Conservation (phyloP, 2,329 filamentous ascomycete species). For the Sporothrix sp. region DNA sequence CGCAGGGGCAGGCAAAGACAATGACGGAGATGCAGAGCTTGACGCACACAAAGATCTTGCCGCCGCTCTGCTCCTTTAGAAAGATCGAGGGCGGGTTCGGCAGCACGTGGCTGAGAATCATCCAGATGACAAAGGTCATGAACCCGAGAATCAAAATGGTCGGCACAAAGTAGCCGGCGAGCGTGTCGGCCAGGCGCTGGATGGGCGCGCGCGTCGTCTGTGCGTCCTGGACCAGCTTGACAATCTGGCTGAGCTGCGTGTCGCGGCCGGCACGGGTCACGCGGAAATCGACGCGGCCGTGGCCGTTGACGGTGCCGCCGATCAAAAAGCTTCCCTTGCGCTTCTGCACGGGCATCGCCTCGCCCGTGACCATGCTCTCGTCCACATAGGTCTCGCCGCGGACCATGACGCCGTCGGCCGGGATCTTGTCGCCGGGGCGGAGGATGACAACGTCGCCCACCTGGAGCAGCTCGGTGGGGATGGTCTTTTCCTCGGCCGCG, state of each 20-base stretch:
- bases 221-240: constrained; percentile 94
- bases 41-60: constrained; percentile 90
- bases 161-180: constrained; percentile 92
- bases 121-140: constrained; percentile 82
- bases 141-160: constrained; percentile 76
- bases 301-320: constrained; percentile 90
- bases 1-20: constrained; percentile 94
- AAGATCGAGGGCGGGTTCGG: constrained; percentile 83
- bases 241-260: constrained; percentile 95
- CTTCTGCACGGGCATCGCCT: constrained; percentile 92
- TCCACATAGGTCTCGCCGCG: constrained; percentile 89
- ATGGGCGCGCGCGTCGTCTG: constrained; percentile 93
- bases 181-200: constrained; percentile 78
- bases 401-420: constrained; percentile 79
- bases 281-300: constrained; percentile 81
- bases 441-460: constrained; percentile 89
- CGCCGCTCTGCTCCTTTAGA: constrained; percentile 66
- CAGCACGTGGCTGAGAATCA: constrained; percentile 83
- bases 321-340: constrained; percentile 70
- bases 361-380: constrained; percentile 97
- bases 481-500: constrained; percentile 69
- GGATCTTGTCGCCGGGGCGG: constrained; percentile 91
- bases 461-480: constrained; percentile 89
- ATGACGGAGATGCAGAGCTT: constrained; percentile 98
- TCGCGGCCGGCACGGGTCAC: constrained; percentile 89